Evolutionary conservation across 2,329 filamentous ascomycete genomes (phyloP), one percentile per base, ranked within the genome.

Genomic region (Trichoderma simmonsii): DNA sequence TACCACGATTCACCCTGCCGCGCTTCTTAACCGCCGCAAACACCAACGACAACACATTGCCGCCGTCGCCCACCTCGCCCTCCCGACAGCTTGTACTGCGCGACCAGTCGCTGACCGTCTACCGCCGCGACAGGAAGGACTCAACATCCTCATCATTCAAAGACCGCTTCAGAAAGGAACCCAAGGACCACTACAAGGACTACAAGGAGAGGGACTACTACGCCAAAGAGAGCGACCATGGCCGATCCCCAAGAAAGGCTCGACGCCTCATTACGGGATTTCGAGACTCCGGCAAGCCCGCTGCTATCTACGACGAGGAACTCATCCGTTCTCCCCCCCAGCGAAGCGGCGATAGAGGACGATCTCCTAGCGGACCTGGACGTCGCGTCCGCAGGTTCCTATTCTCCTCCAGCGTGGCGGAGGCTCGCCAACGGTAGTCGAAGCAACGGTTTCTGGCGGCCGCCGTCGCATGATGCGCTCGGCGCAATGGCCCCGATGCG

Each of bases 381-480:
- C 75, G 78, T 75, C 76, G 81, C 74, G 77, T 89, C 87, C 78
- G 84, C 75, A 77, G 86, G 86, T 84, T 87, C 87, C 74, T 90
- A 87, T 83, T 88, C 86, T 77, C 88, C 88, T 71, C 88, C 88
- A 74, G 88, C 88, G 62, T 90, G 88, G 88, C 84, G 86, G 78
- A 86, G 87, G 75, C 86, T 89, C 80, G 85, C 84, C 82, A 89
- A 88, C 84, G 88, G 87, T 76, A 84, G 85, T 75, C 84, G 85
- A 78, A 88, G 85, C 79, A 87, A 83, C 77, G 87, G 87, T 74
- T 89, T 90, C 79, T 90, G 91, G 86, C 86, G 87, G 76, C 76
- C 78, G n/a, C 78, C 78, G 73, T 78, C 78, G 73, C 86, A 89
- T 77, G 87, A 90, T 76, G 81, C 85, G 11, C 82, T 88, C 56